phyloP scores from a whole-genome alignment of 2,329 filamentous ascomycete genomes.

The Sporothrix globosa region DNA sequence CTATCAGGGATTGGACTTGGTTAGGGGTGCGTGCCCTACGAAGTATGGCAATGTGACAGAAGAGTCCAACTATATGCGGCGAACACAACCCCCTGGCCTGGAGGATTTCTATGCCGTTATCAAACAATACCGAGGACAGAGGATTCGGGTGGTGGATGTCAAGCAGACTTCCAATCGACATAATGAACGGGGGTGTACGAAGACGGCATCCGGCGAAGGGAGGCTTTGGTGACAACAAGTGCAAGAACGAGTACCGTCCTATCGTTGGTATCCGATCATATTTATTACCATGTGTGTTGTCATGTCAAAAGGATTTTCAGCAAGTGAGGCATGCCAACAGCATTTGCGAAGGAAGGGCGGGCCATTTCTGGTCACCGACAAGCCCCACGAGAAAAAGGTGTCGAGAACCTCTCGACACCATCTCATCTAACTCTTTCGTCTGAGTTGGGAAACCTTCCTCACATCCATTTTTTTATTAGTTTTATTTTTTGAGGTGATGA shows the following conservation, averaged over 20 bases:
- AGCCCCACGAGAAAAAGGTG: background rate
- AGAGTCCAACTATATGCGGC: no score
- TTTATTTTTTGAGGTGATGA: background rate
- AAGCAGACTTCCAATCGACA: no score
- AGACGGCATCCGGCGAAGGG: background rate
- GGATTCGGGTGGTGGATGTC: no score
- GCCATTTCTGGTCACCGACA: conserved; percentile 23
- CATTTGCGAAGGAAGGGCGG: background rate
- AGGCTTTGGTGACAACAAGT: background rate
- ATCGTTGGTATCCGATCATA: conserved; percentile 1
- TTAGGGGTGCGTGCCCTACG: background rate
- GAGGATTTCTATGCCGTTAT: no score
- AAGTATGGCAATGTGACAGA: background rate
- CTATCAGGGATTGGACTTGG: background rate
- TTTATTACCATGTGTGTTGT: no score
- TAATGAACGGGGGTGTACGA: background rate
- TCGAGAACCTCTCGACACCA: background rate
- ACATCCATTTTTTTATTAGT: background rate
- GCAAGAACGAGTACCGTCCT: background rate
- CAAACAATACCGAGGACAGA: no score
- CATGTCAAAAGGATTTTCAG: background rate
- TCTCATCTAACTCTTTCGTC: background rate
- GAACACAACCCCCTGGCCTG: no score
- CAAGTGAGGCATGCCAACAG: background rate
- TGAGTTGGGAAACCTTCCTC: background rate